Evolutionary conservation across 345 rosid species (phyloP), one percentile per base, ranked within the genome.

Genomic region (Eucalyptus marginata): DNA sequence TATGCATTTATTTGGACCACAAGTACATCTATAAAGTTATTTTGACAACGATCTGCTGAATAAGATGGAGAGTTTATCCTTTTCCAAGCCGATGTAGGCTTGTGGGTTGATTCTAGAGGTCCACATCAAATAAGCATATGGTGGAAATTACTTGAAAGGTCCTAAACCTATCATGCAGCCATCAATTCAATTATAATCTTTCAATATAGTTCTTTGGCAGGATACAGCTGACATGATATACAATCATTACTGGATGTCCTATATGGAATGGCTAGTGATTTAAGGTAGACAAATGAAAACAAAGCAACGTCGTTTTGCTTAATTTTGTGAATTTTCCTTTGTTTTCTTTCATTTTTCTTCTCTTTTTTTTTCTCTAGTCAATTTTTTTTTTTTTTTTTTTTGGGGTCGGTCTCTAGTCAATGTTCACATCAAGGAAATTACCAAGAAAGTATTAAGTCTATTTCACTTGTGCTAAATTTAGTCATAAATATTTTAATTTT

Each of bases 221-320:
- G 1, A 71, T 18, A 71, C 18, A 18, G 5, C 25, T 36, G 7
- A 10, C 13, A 11, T 36, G 13, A 20, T 10, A 6, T 5, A 24
- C 4, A 5, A 6, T 36, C 7, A 71, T 71, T 10, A 3, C 1
- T 1, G 8, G 2, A 3, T 1, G 2, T 18, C 3, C 22, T 5
- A 36, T 1, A 20, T 17, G 81, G 40, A 15, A 36, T 18, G 25
- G 0, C 25, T 2, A 10, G 24, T 4, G 0, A 33, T 71, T 43
- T 71, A 71, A 18, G 7, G 7, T 68, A 5, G 44, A 33, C 44
- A 68, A 68, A 16, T 33, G 6, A 9, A 68, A 20, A 68, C 13
- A 68, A 68, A 68, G 40, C 1, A 7, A 68, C 6, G 7, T 18
- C 1, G 0, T 71, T 17, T 71, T 71, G 25, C 46, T 36, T 36